phyloP scores from a whole-genome alignment of 805 yeast species.

The Candida nanaspora region DNA sequence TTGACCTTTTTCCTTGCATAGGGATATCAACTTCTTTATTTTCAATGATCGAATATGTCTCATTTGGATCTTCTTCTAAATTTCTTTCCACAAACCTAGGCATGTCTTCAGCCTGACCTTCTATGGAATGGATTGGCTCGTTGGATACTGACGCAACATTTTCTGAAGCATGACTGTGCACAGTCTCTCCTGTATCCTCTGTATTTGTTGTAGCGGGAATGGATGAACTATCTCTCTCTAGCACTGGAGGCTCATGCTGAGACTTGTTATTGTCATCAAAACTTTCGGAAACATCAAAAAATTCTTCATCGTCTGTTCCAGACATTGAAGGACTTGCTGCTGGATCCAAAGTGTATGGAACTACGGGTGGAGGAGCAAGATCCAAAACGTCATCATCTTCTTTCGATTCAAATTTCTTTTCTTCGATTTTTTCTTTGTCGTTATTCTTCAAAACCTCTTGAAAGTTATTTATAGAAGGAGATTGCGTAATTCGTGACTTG shows the following conservation, averaged over 20 bases:
- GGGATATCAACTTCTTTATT: neutral
- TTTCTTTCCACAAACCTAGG: too few species aligned
- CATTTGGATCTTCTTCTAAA: neutral
- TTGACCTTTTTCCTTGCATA: neutral
- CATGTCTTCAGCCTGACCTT: neutral
- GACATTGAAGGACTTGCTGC: neutral
- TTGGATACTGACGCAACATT: slow-evolving; percentile 1
- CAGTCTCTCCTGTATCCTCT: too few species aligned
- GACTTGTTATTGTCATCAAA: neutral
- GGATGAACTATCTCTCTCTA: too few species aligned
- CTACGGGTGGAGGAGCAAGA: neutral
- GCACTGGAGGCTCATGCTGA: too few species aligned
- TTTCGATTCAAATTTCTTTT: too few species aligned
- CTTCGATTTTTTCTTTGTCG: too few species aligned
- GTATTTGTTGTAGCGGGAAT: too few species aligned
- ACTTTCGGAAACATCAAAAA: slow-evolving; percentile 1
- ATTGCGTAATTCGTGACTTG: neutral
- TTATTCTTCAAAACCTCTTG: neutral
- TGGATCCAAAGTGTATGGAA: neutral
- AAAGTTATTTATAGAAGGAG: neutral
- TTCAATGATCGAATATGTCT: neutral
- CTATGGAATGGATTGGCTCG: neutral
- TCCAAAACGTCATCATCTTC: too few species aligned
- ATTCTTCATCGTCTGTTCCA: neutral
- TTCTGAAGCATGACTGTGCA: too few species aligned